These are phyloP conservation scores for Kalmusia sp. DNA, from an alignment of 2,329 filamentous ascomycete species.

Conservation along the genomic window DNA sequence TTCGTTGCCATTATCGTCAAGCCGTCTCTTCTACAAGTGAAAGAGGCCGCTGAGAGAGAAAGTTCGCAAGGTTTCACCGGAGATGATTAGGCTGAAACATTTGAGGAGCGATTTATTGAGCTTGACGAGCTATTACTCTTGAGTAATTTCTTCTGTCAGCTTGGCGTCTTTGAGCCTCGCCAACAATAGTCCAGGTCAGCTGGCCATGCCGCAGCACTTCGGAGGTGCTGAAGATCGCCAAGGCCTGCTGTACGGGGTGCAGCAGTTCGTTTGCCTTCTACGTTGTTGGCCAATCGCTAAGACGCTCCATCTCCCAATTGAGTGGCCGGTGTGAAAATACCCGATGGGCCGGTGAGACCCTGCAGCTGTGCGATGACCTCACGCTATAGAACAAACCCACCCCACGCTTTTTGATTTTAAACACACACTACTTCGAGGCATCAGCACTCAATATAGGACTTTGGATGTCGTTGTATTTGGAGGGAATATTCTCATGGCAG, in stretches of 20 bases:
- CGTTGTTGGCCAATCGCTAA: conserved; percentile 1
- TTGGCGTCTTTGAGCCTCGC: no score
- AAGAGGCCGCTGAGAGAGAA: no score
- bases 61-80: no score
- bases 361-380: conserved; percentile 12
- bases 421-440: background rate
- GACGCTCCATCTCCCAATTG: background rate
- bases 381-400: conserved; percentile 2
- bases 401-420: conserved; percentile 6
- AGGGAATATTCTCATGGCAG: conserved; percentile 33
- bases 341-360: background rate
- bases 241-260: conserved; percentile 4
- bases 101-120: no score
- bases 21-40: no score
- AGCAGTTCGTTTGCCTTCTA: conserved; percentile 10
- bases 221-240: no score
- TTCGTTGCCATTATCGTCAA: no score
- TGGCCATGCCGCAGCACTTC: no score
- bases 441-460: background rate
- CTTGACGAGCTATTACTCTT: no score
- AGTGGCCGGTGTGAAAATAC: background rate
- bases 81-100: no score
- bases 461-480: background rate
- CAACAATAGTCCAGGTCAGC: no score
- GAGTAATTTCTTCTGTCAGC: no score